A percentile compares a stretch with the other conserved stretches of the same genome.
These are phyloP conservation scores for Cryptosporidium sp. DNA, from an alignment of 169 alveolate genomes.

Conservation along the genomic window DNA sequence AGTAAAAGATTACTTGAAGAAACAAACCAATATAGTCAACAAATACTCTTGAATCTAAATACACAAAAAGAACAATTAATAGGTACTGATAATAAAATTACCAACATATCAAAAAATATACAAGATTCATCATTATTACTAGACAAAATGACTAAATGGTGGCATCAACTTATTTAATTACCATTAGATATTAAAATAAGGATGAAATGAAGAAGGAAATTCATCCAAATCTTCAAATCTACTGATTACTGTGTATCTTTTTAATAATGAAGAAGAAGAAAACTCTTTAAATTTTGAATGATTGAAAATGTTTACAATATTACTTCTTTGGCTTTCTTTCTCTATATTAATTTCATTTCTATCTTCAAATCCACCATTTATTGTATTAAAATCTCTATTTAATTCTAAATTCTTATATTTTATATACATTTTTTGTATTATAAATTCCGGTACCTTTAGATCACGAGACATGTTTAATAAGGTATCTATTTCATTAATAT, in stretches of 20 bases:
- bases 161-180: constrained; percentile 25
- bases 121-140: constrained; percentile 44
- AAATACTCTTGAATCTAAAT: constrained; percentile 36
- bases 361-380: background rate
- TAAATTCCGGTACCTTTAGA: constrained; percentile 1
- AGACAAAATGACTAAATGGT: constrained; percentile 71
- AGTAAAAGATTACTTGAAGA: constrained; percentile 58
- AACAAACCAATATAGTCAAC: constrained; percentile 67
- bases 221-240: constrained; percentile 25
- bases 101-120: constrained; percentile 7
- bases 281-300: background rate
- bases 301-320: background rate
- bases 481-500: constrained; percentile 17
- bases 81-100: constrained; percentile 12
- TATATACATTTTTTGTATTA: constrained; percentile 10
- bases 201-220: constrained; percentile 41
- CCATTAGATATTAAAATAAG: constrained; percentile 14
- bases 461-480: constrained; percentile 26
- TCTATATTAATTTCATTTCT: background rate
- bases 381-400: background rate
- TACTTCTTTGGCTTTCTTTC: background rate
- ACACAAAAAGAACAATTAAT: constrained; percentile 61
- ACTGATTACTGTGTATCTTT: background rate
- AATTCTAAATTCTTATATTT: constrained; percentile 7
- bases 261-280: background rate